phyloP scores from a whole-genome alignment of 2,329 filamentous ascomycete genomes.

The Sarocladiaceae sp. region DNA sequence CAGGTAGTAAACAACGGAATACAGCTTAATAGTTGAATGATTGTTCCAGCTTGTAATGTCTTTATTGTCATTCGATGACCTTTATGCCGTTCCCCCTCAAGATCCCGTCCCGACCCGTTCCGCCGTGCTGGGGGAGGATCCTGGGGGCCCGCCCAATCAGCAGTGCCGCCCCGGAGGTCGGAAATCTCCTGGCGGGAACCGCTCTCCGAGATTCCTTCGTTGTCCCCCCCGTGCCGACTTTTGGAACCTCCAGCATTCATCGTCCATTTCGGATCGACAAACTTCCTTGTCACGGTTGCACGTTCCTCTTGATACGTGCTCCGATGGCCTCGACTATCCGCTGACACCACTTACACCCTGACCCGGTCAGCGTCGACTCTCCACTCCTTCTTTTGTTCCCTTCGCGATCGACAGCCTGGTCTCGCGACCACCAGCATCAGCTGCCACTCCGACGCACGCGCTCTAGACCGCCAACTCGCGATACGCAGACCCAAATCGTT shows the following conservation, averaged over 20 bases:
- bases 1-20: too few species aligned
- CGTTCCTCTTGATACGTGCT: neutral
- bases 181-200: conserved; percentile 9
- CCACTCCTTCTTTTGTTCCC: conserved; percentile 1
- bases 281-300: neutral
- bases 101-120: conserved; percentile 8
- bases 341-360: neutral
- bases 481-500: neutral
- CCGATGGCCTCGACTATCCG: conserved; percentile 1
- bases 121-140: neutral
- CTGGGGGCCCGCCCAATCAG: conserved; percentile 7
- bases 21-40: too few species aligned
- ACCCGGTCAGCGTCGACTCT: conserved; percentile 2
- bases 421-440: conserved; percentile 6
- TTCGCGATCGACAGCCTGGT: conserved; percentile 3
- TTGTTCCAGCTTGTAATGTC: neutral
- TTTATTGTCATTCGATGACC: neutral
- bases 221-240: conserved; percentile 1
- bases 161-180: conserved; percentile 5
- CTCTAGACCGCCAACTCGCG: neutral
- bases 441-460: conserved; percentile 2
- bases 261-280: neutral
- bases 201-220: conserved; percentile 8
- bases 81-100: neutral
- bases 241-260: neutral